Conservation (phyloP, 805 yeast genomes). For the Phaffomyces opuntiae region DNA sequence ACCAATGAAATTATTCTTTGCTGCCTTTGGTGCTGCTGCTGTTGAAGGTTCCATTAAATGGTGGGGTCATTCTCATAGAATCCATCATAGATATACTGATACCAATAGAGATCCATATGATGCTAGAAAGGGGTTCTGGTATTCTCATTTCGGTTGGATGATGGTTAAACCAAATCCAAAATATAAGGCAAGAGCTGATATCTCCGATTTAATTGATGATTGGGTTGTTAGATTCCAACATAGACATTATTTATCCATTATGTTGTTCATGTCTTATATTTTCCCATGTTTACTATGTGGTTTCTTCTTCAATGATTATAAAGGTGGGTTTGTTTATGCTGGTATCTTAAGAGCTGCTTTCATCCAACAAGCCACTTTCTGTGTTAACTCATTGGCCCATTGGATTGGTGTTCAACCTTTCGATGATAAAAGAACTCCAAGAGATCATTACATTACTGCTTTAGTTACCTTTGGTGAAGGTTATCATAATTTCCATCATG, state of each 20-base stretch:
- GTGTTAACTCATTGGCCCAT: constrained; percentile 81
- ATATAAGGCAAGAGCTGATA: constrained; percentile 51
- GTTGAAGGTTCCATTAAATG: constrained; percentile 83
- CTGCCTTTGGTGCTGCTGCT: constrained; percentile 76
- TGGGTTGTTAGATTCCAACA: constrained; percentile 79
- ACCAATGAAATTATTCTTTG: constrained; percentile 58
- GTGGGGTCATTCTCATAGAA: constrained; percentile 85
- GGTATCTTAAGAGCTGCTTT: constrained; percentile 63
- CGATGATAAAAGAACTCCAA: constrained; percentile 81
- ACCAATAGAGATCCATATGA: constrained; percentile 81
- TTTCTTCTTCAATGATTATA: constrained; percentile 48
- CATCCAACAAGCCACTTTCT: constrained; percentile 82
- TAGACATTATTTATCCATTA: constrained; percentile 60
- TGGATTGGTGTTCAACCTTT: constrained; percentile 84
- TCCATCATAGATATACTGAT: constrained; percentile 83
- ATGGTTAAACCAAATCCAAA: constrained; percentile 72
- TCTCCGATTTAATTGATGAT: constrained; percentile 69
- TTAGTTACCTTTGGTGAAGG: constrained; percentile 85
- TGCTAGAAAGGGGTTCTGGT: constrained; percentile 80
- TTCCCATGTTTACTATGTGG: constrained; percentile 57
- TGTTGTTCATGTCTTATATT: constrained; percentile 54
- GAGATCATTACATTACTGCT: constrained; percentile 77
- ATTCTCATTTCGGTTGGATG: constrained; percentile 85
- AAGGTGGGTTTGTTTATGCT: constrained; percentile 72
- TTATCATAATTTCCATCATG: constrained; percentile 86